Evolutionary conservation across 495 filamentous ascomycete genomes (phyloP), one percentile per base, ranked within the genome.

Genomic region (Penicillium malachiteum): DNA sequence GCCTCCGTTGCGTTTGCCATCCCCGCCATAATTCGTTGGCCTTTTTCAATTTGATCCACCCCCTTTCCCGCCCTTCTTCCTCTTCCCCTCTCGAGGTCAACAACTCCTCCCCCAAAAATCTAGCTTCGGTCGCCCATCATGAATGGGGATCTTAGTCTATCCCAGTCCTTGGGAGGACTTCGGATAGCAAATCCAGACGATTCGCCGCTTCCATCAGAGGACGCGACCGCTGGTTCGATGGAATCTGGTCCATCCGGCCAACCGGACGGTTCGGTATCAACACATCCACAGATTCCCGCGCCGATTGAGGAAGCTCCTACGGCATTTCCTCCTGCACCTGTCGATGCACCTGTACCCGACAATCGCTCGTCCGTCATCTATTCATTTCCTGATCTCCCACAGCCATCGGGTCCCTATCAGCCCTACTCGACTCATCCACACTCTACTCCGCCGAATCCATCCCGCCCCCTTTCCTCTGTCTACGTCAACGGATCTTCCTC

Each of bases 101-200:
- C 51, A 52, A 61, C 54, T 38, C 43, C 43, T 4, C 21, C 21
- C 21, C 21, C 21, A 26, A 26, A 26, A 26, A 11, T 50, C 55
- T 40, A 33, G 34, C 45, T 50, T 42, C 50, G 48, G 50, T 40
- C 37, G 30, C 39, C 62, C 61, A 73, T 63, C 66, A 97, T 96
- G 93, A 89, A 93, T 68, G 89, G 89, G 66, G 93, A 97, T 72
- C 74, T 96, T 60, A 97, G 90, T 70, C 84, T 98, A 48, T 95
- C 94, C 52, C 89, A 91, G 72, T 88, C 91, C 55, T 80, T 99
- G 59, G 95, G 95, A 50, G 95, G 95, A 60, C 78, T 99, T 70
- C 89, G 94, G 61, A 97, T 97, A 66, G 95, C 95, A 57, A 99
- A 99, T 70, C 94, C 95, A 40, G 93, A 97, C 78, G 85, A 94